phyloP scores from a whole-genome alignment of 768 basidiomycete species.

The Saitozyma sp. region DNA sequence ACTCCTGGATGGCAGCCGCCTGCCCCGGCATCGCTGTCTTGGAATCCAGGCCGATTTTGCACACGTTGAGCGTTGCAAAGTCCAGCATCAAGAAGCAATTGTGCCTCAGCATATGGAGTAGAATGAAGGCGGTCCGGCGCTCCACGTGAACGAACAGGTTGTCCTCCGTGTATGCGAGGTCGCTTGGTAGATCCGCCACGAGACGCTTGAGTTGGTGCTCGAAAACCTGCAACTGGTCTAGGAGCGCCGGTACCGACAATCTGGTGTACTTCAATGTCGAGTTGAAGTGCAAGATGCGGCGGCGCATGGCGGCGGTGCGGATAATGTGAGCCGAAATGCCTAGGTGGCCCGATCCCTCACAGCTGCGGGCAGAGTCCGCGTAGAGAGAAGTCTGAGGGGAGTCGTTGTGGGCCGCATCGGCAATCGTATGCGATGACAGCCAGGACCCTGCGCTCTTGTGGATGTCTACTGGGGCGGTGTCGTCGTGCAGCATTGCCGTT shows the following conservation, averaged over 20 bases:
- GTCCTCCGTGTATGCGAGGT: conserved; percentile 11
- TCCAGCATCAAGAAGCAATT: conserved; percentile 19
- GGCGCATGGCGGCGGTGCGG: conserved; percentile 6
- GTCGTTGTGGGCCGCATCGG: not conserved
- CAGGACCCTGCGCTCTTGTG: too few relatives aligned
- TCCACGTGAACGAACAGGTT: conserved; percentile 13
- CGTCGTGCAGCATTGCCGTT: conserved; percentile 1
- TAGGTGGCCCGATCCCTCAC: not conserved
- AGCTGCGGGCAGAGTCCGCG: not conserved
- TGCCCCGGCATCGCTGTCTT: too few relatives aligned
- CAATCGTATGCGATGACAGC: not conserved
- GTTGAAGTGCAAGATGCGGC: conserved; percentile 12
- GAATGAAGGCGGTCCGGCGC: conserved; percentile 5
- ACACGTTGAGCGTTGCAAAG: not conserved
- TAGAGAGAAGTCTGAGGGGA: conserved; percentile 1
- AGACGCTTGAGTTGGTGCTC: conserved; percentile 6
- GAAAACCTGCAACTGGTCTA: conserved; percentile 1
- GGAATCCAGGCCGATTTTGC: too few relatives aligned
- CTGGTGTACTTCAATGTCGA: conserved; percentile 4
- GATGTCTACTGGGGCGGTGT: too few relatives aligned
- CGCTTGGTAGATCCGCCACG: conserved; percentile 10
- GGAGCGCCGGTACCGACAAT: not conserved
- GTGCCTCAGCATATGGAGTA: conserved; percentile 10
- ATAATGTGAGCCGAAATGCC: conserved; percentile 10
- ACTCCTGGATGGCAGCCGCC: too few relatives aligned